These are phyloP conservation scores for Russula vinacea DNA, from an alignment of 768 basidiomycete species.

Conservation along the genomic window DNA sequence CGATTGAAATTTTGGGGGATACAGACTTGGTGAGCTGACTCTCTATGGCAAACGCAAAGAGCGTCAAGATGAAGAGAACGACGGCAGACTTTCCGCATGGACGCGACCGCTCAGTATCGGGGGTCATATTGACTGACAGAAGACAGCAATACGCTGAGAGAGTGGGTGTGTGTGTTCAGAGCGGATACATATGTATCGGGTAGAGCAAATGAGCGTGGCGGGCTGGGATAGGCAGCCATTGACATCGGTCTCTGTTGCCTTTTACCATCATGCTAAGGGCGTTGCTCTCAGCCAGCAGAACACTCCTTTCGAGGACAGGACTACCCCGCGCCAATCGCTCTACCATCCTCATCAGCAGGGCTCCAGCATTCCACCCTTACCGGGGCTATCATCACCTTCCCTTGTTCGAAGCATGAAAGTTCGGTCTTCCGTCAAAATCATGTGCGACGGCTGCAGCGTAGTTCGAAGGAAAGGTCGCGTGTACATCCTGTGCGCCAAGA, in stretches of 20 bases:
- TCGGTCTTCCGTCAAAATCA: slow-evolving; percentile 85
- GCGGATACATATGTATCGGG: neutral
- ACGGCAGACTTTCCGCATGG: slow-evolving; percentile 48
- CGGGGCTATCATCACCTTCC: slow-evolving; percentile 34
- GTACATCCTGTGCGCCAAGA: slow-evolving; percentile 89
- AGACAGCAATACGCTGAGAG: neutral
- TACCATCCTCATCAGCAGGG: slow-evolving; percentile 36
- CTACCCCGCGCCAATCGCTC: slow-evolving; percentile 32
- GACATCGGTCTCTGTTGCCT: neutral
- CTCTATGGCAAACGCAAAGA: slow-evolving; percentile 74
- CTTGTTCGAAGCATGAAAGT: slow-evolving; percentile 91
- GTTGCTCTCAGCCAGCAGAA: slow-evolving; percentile 59
- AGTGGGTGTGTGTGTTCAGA: neutral
- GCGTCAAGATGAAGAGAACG: slow-evolving; percentile 53
- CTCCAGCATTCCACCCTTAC: slow-evolving; percentile 31
- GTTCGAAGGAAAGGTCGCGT: slow-evolving; percentile 88
- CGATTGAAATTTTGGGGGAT: neutral
- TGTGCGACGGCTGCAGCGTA: slow-evolving; percentile 91
- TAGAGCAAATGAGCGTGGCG: neutral
- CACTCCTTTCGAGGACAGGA: slow-evolving; percentile 54
- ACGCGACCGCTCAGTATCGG: slow-evolving; percentile 5
- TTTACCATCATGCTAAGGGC: slow-evolving; percentile 56
- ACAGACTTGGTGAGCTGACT: slow-evolving; percentile 73
- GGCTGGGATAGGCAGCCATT: neutral
- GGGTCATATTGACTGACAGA: slow-evolving; percentile 2